Conservation (phyloP, 78 protist species). For the Dictyostelium intermedium region DNA sequence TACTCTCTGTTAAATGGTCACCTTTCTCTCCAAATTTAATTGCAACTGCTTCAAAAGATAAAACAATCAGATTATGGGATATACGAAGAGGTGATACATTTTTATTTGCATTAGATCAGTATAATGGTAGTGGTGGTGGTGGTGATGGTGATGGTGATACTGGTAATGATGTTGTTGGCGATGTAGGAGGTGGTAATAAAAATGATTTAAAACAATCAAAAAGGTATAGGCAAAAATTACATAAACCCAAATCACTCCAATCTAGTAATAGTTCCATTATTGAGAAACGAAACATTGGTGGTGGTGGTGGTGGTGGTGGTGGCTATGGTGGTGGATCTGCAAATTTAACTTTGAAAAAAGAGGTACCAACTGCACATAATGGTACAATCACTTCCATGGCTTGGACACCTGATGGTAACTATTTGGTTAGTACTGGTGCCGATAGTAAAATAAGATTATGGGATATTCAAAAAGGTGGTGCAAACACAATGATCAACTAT, state of each 20-base stretch:
- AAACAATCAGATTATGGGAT: slow-evolving; percentile 67
- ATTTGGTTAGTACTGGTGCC: slow-evolving; percentile 36
- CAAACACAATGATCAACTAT: slow-evolving; percentile 20
- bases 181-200: background rate
- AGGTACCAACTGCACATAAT: slow-evolving; percentile 61
- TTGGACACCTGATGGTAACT: slow-evolving; percentile 41
- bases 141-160: background rate
- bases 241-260: background rate
- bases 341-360: slow-evolving; percentile 19
- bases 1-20: slow-evolving; percentile 37
- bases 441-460: slow-evolving; percentile 46
- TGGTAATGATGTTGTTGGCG: background rate
- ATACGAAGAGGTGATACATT: slow-evolving; percentile 57
- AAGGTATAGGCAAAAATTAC: slow-evolving; percentile 6
- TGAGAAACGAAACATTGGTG: background rate
- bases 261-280: background rate
- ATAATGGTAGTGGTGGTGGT: slow-evolving; percentile 6
- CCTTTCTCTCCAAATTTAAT: slow-evolving; percentile 23
- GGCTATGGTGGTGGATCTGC: slow-evolving; percentile 8
- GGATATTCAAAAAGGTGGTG: slow-evolving; percentile 30
- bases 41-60: slow-evolving; percentile 65
- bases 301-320: background rate
- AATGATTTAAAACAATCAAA: background rate
- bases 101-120: slow-evolving; percentile 57
- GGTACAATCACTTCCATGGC: slow-evolving; percentile 33